Evolutionary conservation across 2,329 filamentous ascomycete species (phyloP).

Genomic region (Ascosphaera acerosa): DNA sequence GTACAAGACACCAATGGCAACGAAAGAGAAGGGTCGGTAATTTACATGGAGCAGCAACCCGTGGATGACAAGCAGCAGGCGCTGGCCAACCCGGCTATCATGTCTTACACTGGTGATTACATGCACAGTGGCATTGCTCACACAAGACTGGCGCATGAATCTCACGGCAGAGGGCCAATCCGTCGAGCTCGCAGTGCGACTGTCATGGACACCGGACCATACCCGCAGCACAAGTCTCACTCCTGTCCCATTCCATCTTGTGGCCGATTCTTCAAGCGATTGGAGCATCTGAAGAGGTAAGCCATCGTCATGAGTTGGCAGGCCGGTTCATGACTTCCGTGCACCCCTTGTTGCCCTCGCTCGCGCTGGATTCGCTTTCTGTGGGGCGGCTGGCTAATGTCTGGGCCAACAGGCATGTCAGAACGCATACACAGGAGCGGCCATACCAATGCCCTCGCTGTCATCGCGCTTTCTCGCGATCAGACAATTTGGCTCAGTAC

Average conservation of each 20-base stretch:
- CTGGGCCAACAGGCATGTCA: constrained; percentile 55
- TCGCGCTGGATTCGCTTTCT: constrained; percentile 17
- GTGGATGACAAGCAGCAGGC: too few species aligned
- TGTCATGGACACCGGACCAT: constrained; percentile 86
- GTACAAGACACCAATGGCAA: too few species aligned
- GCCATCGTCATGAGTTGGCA: constrained; percentile 14
- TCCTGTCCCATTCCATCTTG: constrained; percentile 98
- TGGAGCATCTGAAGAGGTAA: constrained; percentile 98
- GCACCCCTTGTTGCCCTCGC: constrained; percentile 7
- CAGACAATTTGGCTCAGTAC: constrained; percentile 97
- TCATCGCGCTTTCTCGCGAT: constrained; percentile 96
- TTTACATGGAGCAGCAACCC: too few species aligned
- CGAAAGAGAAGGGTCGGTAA: too few species aligned
- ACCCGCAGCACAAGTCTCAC: constrained; percentile 93
- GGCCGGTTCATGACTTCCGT: constrained; percentile 11
- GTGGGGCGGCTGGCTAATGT: constrained; percentile 26
- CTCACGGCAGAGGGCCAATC: too few species aligned
- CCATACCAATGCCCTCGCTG: constrained; percentile 94
- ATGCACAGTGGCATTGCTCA: too few species aligned
- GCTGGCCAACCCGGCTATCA: too few species aligned
- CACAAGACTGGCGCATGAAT: too few species aligned
- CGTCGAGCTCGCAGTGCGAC: constrained; percentile 83
- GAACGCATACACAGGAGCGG: constrained; percentile 97
- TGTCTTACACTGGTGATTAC: too few species aligned
- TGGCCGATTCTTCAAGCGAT: constrained; percentile 88